phyloP scores from a whole-genome alignment of 768 basidiomycete genomes.

The Agrocybe pediades region DNA sequence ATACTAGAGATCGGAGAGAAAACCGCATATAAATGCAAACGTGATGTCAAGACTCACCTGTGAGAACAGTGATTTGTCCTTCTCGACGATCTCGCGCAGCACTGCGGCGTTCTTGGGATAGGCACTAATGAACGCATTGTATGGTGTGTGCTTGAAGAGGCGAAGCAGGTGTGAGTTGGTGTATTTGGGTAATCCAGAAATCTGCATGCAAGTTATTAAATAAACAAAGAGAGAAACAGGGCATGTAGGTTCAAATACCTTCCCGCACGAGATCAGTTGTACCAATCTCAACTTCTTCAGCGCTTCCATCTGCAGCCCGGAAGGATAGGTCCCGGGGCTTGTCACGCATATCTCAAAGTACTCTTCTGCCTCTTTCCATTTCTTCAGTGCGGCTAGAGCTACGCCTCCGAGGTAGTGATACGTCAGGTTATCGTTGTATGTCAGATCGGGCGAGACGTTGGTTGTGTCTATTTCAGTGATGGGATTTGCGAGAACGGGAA shows the following conservation, averaged over 20 bases:
- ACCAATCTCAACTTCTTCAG: slow-evolving; percentile 81
- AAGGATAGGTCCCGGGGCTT: slow-evolving; percentile 55
- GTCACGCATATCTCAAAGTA: slow-evolving; percentile 80
- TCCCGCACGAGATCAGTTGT: slow-evolving; percentile 77
- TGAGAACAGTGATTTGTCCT: slow-evolving; percentile 54
- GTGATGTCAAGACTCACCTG: slow-evolving; percentile 38
- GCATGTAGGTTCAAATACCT: slow-evolving; percentile 54
- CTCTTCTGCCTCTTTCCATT: slow-evolving; percentile 71
- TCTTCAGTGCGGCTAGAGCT: slow-evolving; percentile 62
- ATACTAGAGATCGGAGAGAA: not conserved
- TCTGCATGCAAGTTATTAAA: slow-evolving; percentile 25
- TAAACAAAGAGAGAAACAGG: not conserved
- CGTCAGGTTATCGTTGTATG: slow-evolving; percentile 78
- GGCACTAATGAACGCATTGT: slow-evolving; percentile 59
- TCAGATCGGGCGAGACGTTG: slow-evolving; percentile 47
- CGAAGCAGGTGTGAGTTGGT: slow-evolving; percentile 58
- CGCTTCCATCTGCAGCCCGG: slow-evolving; percentile 82
- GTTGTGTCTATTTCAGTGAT: slow-evolving; percentile 65
- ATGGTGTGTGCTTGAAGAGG: slow-evolving; percentile 68
- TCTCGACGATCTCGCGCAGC: slow-evolving; percentile 50
- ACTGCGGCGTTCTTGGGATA: slow-evolving; percentile 60
- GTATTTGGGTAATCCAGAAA: slow-evolving; percentile 70
- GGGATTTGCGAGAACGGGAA: slow-evolving; percentile 62
- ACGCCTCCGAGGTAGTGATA: slow-evolving; percentile 86
- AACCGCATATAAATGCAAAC: not conserved